Evolutionary conservation across 2,329 filamentous ascomycete genomes (phyloP).

Genomic region (Neonectria coccinea): DNA sequence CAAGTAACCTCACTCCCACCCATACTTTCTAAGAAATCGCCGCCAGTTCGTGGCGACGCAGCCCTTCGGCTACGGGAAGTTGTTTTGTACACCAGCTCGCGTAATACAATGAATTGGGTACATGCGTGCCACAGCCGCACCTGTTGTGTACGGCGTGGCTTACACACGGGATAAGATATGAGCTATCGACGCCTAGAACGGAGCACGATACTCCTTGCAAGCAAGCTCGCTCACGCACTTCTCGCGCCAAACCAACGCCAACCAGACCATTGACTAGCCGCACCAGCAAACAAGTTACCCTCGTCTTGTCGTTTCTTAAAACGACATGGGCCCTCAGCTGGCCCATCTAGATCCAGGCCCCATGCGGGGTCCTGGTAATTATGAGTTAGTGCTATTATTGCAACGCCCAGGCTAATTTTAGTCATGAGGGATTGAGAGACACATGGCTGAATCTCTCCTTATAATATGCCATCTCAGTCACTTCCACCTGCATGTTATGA

Average conservation of each 20-base stretch:
- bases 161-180: conserved; percentile 30
- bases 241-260: conserved; percentile 16
- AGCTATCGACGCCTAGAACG: conserved; percentile 6
- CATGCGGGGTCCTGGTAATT: conserved; percentile 33
- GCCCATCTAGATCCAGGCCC: conserved; percentile 19
- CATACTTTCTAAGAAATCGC: conserved; percentile 1
- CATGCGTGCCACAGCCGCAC: conserved; percentile 33
- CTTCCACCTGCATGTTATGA: conserved; percentile 2
- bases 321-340: conserved; percentile 24
- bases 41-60: conserved; percentile 12
- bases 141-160: conserved; percentile 34
- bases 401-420: conserved; percentile 39
- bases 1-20: conserved; percentile 23
- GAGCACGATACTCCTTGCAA: conserved; percentile 9
- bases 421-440: conserved; percentile 33
- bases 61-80: conserved; percentile 36
- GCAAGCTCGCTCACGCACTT: conserved; percentile 6
- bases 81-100: conserved; percentile 10
- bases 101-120: conserved; percentile 32
- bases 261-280: conserved; percentile 13
- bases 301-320: conserved; percentile 6
- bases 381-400: conserved; percentile 24
- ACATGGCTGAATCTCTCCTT: conserved; percentile 29
- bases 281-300: conserved; percentile 1
- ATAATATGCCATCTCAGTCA: conserved; percentile 24